Percentiles rank a stretch among this genome's conserved stretches.
Conservation (phyloP, 2,329 filamentous ascomycete species). For the Penicillium sclerotiorum region DNA sequence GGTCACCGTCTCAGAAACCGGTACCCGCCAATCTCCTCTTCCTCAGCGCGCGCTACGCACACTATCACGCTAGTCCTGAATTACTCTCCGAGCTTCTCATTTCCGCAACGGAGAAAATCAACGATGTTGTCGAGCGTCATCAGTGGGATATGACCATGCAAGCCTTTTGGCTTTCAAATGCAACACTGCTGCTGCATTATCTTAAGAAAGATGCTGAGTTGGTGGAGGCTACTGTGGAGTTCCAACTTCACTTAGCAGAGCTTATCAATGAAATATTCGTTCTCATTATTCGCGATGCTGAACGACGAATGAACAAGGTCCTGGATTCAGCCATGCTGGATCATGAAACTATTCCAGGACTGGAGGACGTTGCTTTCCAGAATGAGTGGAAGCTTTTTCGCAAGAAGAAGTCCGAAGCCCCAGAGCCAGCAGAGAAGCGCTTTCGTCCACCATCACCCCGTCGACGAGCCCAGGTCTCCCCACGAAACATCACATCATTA, state of each 20-base stretch:
- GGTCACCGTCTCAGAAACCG: constrained; percentile 94
- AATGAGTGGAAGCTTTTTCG: constrained; percentile 99
- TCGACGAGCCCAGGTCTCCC: constrained; percentile 85
- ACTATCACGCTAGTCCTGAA: constrained; percentile 90
- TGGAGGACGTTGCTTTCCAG: constrained; percentile 95
- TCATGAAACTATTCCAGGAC: constrained; percentile 95
- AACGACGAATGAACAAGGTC: constrained; percentile 93
- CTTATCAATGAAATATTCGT: constrained; percentile 98
- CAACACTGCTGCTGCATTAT: constrained; percentile 92
- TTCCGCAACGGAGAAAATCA: constrained; percentile 93
- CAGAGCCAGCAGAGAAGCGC: constrained; percentile 86
- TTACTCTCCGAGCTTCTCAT: constrained; percentile 78
- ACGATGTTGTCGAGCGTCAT: constrained; percentile 89
- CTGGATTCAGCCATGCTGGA: constrained; percentile 92
- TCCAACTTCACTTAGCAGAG: constrained; percentile 90
- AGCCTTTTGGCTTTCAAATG: constrained; percentile 98
- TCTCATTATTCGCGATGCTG: constrained; percentile 92
- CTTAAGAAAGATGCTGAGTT: constrained; percentile 90
- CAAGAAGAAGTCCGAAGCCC: constrained; percentile 80
- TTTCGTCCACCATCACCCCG: constrained; percentile 93
- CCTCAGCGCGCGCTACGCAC: constrained; percentile 89
- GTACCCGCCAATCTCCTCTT: constrained; percentile 98
- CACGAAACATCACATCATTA: constrained; percentile 91
- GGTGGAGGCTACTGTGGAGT: constrained; percentile 78
- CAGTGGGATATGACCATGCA: constrained; percentile 99